Base-by-base conservation (phyloP, 768 basidiomycete genomes). In the Collybia mongolica region DNA sequence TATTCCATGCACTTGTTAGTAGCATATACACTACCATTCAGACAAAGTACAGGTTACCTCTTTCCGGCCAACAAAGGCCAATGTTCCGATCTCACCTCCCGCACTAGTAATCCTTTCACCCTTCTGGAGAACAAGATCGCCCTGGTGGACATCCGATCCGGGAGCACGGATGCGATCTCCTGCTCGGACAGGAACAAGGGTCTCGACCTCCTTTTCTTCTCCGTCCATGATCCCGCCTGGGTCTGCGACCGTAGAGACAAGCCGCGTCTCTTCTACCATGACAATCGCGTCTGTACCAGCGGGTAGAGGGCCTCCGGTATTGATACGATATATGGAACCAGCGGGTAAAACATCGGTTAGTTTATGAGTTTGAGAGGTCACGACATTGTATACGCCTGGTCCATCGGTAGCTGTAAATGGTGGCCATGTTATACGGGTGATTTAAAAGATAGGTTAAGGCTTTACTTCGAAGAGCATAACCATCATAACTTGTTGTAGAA, bases 211-310 rank as follows among this genome's bases (percentile, higher is more conserved):
- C 20, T 74, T 71, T 65, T 95, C 92, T 60, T 94, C 92, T 2
- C 73, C 68, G 52, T 76, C 70, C 18, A 52, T 15, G 28, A 65
- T 56, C 15, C 70, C 69, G 17, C 70, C 63, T 2, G 60, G 58
- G 24, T 72, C 72, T 42, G 69, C 64, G 46, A 67, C 53, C 1
- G 80, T 77, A 2, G 81, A 81, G n/a, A 82, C 72, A 6, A 96
- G 74, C 49, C 81, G 79, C 0, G 93, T 95, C 63, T 95, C 93
- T 68, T 96, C 93, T 17, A 96, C 93, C 92, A 94, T 95, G 65
- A 96, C 84, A 2, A 93, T 85, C 0, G 90, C 72, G 61, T 94
- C 86, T 6, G 86, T 66, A 4, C 88, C 91, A 0, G 68, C 63
- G 1, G 93, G 93, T 2, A 96, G 70, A 0, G 90, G 88, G 0